These are phyloP conservation scores for Quercus ilex DNA, from an alignment of 306 rosid genomes.

Conservation along the genomic window DNA sequence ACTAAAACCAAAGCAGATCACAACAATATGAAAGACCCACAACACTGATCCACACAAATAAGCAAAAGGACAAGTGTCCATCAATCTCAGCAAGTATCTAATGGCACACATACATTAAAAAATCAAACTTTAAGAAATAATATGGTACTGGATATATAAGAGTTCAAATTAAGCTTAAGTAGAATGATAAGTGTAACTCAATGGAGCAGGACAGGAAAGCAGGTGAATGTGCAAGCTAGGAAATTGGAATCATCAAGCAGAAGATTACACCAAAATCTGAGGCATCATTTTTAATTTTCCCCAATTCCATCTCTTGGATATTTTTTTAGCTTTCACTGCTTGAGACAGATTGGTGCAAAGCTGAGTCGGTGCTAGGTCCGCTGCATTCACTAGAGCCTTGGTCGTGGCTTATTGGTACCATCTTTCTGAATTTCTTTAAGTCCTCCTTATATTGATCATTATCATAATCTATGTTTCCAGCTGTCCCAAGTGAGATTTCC, in stretches of 20 bases:
- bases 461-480: slow-evolving; percentile 29
- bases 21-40: too few species aligned
- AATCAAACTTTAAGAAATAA: too few species aligned
- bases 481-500: slow-evolving; percentile 31
- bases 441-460: slow-evolving; percentile 45
- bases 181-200: too few species aligned
- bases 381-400: slow-evolving; percentile 24
- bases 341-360: slow-evolving; percentile 32
- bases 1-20: too few species aligned
- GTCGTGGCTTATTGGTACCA: slow-evolving; percentile 33
- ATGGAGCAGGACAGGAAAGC: neutral
- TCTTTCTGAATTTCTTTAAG: slow-evolving; percentile 34
- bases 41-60: too few species aligned
- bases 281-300: slow-evolving; percentile 20
- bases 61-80: too few species aligned
- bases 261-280: slow-evolving; percentile 6
- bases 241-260: slow-evolving; percentile 16
- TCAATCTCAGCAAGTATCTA: too few species aligned
- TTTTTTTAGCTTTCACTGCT: slow-evolving; percentile 42
- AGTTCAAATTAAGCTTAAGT: too few species aligned
- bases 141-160: too few species aligned
- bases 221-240: neutral
- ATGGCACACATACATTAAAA: too few species aligned
- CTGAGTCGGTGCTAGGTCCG: slow-evolving; percentile 50
- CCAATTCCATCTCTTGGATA: slow-evolving; percentile 28